phyloP scores from a whole-genome alignment of 1,284 basidiomycete species.

The Cryptococcus sp. region DNA sequence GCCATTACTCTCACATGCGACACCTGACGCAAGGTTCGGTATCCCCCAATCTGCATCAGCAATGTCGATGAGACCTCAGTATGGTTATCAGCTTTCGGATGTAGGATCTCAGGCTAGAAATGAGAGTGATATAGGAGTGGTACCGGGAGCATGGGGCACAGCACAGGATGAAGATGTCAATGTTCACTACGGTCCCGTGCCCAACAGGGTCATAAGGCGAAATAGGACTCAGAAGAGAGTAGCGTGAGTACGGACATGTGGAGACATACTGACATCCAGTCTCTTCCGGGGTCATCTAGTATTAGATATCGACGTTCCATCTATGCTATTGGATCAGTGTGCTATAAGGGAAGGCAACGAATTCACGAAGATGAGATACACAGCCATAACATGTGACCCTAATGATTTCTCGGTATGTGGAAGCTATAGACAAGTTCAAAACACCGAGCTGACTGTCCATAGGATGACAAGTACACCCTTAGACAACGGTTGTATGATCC shows the following conservation, averaged over 20 bases:
- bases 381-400: slow-evolving; percentile 87
- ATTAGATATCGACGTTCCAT: slow-evolving; percentile 77
- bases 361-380: slow-evolving; percentile 91
- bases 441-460: neutral
- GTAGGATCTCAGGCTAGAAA: slow-evolving; percentile 2
- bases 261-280: slow-evolving; percentile 38
- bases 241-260: slow-evolving; percentile 53
- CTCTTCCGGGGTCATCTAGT: slow-evolving; percentile 90
- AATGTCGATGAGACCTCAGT: slow-evolving; percentile 12
- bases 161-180: slow-evolving; percentile 36
- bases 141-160: slow-evolving; percentile 14
- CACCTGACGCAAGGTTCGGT: slow-evolving; percentile 26
- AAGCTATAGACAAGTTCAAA: neutral
- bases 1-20: slow-evolving; percentile 32
- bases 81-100: slow-evolving; percentile 28
- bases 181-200: slow-evolving; percentile 70
- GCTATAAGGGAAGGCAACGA: slow-evolving; percentile 71
- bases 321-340: slow-evolving; percentile 76
- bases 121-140: slow-evolving; percentile 22
- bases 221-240: slow-evolving; percentile 89
- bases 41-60: slow-evolving; percentile 11
- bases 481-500: slow-evolving; percentile 77
- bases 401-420: slow-evolving; percentile 66
- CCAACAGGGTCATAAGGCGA: slow-evolving; percentile 74
- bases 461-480: slow-evolving; percentile 69